A percentile compares a stretch with the other conserved stretches of the same genome.
Conservation (phyloP, 495 filamentous ascomycete genomes). For the Penicillium subrubescens region DNA sequence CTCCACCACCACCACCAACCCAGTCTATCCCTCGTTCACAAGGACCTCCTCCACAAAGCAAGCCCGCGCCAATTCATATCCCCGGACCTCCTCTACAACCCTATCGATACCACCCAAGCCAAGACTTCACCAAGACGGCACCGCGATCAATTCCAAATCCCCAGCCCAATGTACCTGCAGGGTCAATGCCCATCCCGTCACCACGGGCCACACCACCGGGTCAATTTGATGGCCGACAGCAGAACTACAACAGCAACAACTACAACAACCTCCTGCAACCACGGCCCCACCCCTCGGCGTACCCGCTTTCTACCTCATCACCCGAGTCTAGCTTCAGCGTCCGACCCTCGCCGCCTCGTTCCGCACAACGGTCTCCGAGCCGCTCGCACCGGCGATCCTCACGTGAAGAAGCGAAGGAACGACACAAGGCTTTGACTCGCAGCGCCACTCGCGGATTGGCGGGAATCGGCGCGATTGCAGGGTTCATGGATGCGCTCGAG, state of each 20-base stretch:
- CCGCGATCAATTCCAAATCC: slow-evolving; percentile 23
- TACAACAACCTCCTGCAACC: slow-evolving; percentile 20
- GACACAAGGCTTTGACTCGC: slow-evolving; percentile 30
- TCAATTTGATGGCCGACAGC: slow-evolving; percentile 19
- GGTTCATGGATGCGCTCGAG: slow-evolving; percentile 48
- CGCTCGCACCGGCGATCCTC: slow-evolving; percentile 20
- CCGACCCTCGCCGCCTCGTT: slow-evolving; percentile 21
- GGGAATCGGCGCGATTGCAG: slow-evolving; percentile 47
- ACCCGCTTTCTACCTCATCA: slow-evolving; percentile 27
- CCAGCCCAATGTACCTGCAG: slow-evolving; percentile 6
- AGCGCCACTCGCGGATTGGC: slow-evolving; percentile 43
- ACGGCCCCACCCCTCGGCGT: slow-evolving; percentile 20
- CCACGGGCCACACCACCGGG: slow-evolving; percentile 21
- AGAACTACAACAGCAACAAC: slow-evolving; percentile 19
- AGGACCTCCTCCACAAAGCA: slow-evolving; percentile 6
- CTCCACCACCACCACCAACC: slow-evolving; percentile 18
- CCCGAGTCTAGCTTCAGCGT: slow-evolving; percentile 22
- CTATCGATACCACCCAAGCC: slow-evolving; percentile 12
- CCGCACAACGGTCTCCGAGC: slow-evolving; percentile 24
- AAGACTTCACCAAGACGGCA: slow-evolving; percentile 7
- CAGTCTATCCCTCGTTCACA: slow-evolving; percentile 14
- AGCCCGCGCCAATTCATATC: slow-evolving; percentile 2
- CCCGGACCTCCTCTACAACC: slow-evolving; percentile 15
- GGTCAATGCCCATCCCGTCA: slow-evolving; percentile 16
- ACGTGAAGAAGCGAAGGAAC: slow-evolving; percentile 28